phyloP scores from a whole-genome alignment of 2,329 filamentous ascomycete species.

The Penicillium sp. region DNA sequence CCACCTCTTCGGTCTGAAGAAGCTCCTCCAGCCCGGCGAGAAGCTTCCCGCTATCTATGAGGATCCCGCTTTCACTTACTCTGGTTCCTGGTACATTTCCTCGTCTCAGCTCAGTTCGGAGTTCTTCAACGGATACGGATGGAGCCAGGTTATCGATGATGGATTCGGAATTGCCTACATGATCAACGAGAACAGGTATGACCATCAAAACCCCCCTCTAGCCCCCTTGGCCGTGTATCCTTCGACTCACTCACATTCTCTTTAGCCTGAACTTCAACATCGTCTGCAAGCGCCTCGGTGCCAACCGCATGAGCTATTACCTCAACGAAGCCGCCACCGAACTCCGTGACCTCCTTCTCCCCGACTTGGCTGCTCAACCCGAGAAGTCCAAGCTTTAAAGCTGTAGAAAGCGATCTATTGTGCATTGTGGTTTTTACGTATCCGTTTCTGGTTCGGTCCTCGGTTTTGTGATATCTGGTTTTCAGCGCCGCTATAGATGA shows the following conservation, averaged over 20 bases:
- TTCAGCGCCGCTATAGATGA: conserved; percentile 24
- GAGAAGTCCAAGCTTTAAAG: conserved; percentile 84
- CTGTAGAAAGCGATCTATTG: background rate
- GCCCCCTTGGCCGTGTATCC: background rate
- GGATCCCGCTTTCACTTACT: conserved; percentile 85
- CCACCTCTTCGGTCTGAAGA: conserved; percentile 97
- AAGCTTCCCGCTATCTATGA: conserved; percentile 80
- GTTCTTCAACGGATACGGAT: conserved; percentile 98
- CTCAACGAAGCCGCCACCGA: conserved; percentile 91
- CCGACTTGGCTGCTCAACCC: conserved; percentile 67
- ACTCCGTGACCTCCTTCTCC: conserved; percentile 81
- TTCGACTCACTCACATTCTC: conserved; percentile 16
- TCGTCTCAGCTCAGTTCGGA: conserved; percentile 90
- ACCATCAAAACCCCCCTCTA: background rate
- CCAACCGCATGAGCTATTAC: conserved; percentile 92
- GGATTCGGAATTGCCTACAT: conserved; percentile 99
- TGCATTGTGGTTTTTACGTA: background rate
- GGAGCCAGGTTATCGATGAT: conserved; percentile 95
- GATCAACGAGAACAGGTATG: conserved; percentile 95
- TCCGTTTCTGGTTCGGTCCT: background rate
- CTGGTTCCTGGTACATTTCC: conserved; percentile 83
- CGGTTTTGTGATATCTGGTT: conserved; percentile 8
- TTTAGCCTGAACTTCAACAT: conserved; percentile 94
- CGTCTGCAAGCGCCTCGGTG: conserved; percentile 88
- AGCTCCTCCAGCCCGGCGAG: conserved; percentile 78